These are phyloP conservation scores for Ascochyta rabiei DNA, from an alignment of 2,329 filamentous ascomycete genomes.

Conservation along the genomic window DNA sequence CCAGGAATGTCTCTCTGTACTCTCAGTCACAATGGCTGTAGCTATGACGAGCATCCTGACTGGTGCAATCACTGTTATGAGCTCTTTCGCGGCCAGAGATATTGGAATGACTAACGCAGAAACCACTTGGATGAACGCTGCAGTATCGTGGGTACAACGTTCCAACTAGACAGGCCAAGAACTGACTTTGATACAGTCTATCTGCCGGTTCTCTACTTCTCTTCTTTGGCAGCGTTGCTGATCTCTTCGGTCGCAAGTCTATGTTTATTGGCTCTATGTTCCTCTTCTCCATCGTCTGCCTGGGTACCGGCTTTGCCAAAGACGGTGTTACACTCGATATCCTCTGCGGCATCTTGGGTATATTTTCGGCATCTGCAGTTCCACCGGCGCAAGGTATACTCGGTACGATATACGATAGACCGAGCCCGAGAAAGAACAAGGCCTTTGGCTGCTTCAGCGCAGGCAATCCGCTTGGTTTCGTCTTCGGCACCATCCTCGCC, in stretches of 20 bases:
- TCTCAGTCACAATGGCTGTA: constrained; percentile 71
- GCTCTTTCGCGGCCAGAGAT: constrained; percentile 64
- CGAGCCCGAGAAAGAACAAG: constrained; percentile 66
- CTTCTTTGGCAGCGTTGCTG: constrained; percentile 69
- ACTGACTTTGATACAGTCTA: constrained; percentile 50
- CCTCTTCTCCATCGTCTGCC: constrained; percentile 62
- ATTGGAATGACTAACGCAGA: constrained; percentile 68
- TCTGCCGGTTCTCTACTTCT: constrained; percentile 69
- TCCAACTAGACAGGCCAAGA: background rate
- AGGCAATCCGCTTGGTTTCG: constrained; percentile 64
- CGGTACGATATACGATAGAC: constrained; percentile 67
- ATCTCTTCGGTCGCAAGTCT: constrained; percentile 67
- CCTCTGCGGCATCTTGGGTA: constrained; percentile 62
- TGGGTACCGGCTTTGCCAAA: constrained; percentile 66
- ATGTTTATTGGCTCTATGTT: constrained; percentile 67
- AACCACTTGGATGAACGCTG: constrained; percentile 70
- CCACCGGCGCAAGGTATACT: constrained; percentile 69
- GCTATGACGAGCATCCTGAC: constrained; percentile 66
- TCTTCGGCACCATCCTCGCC: constrained; percentile 64
- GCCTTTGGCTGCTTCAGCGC: constrained; percentile 68
- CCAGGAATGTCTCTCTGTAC: constrained; percentile 69
- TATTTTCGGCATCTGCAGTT: constrained; percentile 68
- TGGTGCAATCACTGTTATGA: constrained; percentile 67
- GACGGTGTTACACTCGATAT: constrained; percentile 66
- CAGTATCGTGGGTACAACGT: constrained; percentile 57